A percentile compares a stretch with the other conserved stretches of the same genome.
These are phyloP conservation scores for Penicillium sp. DNA, from an alignment of 2,329 filamentous ascomycete genomes.

Conservation along the genomic window DNA sequence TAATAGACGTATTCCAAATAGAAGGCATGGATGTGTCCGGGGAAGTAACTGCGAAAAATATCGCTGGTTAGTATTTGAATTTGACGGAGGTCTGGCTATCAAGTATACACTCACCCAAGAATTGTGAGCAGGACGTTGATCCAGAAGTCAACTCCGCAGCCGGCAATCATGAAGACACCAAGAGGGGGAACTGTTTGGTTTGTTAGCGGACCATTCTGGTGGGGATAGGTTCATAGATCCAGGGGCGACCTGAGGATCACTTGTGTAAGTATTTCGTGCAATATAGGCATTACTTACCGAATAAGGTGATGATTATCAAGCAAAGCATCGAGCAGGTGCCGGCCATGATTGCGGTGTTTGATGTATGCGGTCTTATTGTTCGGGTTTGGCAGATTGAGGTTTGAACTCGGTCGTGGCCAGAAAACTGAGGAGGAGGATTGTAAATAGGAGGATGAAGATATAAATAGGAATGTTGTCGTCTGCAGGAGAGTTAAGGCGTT, in stretches of 20 bases:
- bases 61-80: conserved; percentile 7
- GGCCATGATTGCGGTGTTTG: conserved; percentile 24
- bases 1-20: conserved; percentile 83
- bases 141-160: conserved; percentile 62
- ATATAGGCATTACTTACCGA: conserved; percentile 38
- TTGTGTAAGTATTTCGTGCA: neutral
- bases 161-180: conserved; percentile 62
- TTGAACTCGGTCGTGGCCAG: conserved; percentile 20
- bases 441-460: conserved; percentile 27
- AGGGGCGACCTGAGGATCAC: neutral
- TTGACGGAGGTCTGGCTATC: neutral
- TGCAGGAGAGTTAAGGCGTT: conserved; percentile 20
- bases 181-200: conserved; percentile 58
- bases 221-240: neutral
- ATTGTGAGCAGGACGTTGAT: conserved; percentile 67
- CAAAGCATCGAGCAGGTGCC: conserved; percentile 38
- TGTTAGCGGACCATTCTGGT: conserved; percentile 8
- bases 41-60: conserved; percentile 57
- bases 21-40: conserved; percentile 76
- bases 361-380: neutral
- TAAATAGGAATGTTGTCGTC: conserved; percentile 27
- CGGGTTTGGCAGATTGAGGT: conserved; percentile 4
- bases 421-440: conserved; percentile 25
- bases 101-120: conserved; percentile 50
- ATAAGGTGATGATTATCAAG: conserved; percentile 46